phyloP scores from a whole-genome alignment of 2,329 filamentous ascomycete species.

The Aspergillus persii region DNA sequence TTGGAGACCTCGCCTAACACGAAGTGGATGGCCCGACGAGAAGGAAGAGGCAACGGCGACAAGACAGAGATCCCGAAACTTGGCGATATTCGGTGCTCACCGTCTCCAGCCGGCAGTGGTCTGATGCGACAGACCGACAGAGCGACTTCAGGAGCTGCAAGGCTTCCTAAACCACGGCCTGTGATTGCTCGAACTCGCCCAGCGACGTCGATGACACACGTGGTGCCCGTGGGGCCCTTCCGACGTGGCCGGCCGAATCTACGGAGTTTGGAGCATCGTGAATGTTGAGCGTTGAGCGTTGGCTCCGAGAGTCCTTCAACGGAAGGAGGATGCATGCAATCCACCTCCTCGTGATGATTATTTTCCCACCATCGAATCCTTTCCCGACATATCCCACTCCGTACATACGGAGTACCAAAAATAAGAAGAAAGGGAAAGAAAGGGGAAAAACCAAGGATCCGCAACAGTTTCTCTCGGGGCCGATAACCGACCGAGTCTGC shows the following conservation, averaged over 20 bases:
- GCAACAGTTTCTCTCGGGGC: neutral
- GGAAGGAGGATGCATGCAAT: neutral
- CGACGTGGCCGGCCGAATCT: neutral
- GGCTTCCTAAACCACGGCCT: neutral
- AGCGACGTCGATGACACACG: slow-evolving; percentile 7
- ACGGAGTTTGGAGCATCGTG: neutral
- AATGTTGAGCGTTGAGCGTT: neutral
- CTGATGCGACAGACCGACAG: slow-evolving; percentile 5
- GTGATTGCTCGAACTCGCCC: neutral
- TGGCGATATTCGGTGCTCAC: slow-evolving; percentile 1
- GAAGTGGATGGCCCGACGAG: slow-evolving; percentile 3
- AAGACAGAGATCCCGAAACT: slow-evolving; percentile 6
- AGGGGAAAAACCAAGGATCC: neutral
- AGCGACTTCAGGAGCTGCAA: neutral
- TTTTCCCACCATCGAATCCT: too few relatives aligned
- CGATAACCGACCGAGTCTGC: slow-evolving; percentile 7
- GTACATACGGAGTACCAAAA: neutral
- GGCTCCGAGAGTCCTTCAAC: neutral
- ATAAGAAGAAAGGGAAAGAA: neutral
- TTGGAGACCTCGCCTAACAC: slow-evolving; percentile 3
- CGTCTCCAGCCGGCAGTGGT: slow-evolving; percentile 4
- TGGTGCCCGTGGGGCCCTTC: slow-evolving; percentile 7
- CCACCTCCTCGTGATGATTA: neutral
- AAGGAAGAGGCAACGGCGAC: neutral
- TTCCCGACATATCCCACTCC: neutral